Evolutionary conservation across 805 yeast species (phyloP).

Genomic region (Zygoascus ofunaensis): DNA sequence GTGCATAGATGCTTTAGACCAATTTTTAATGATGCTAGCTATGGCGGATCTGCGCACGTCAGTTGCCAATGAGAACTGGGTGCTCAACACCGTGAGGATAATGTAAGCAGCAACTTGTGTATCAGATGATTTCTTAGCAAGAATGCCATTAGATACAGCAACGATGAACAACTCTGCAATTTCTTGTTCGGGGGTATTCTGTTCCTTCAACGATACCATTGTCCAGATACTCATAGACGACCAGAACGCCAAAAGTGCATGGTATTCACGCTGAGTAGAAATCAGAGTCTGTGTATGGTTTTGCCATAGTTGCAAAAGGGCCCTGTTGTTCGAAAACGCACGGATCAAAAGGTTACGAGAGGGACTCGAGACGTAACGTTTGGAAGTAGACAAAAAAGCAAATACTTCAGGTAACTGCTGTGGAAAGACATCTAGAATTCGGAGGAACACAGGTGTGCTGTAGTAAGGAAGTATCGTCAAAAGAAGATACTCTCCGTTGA

Average conservation of each 20-base stretch:
- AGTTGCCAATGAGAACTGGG: slow-evolving; percentile 55
- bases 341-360: slow-evolving; percentile 62
- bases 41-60: slow-evolving; percentile 52
- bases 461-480: slow-evolving; percentile 76
- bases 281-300: slow-evolving; percentile 44
- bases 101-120: slow-evolving; percentile 80
- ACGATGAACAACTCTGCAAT: slow-evolving; percentile 30
- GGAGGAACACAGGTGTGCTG: slow-evolving; percentile 60
- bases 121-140: slow-evolving; percentile 34
- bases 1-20: slow-evolving; percentile 28
- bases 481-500: slow-evolving; percentile 64
- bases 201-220: slow-evolving; percentile 51
- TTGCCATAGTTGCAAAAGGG: slow-evolving; percentile 57
- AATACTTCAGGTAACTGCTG: slow-evolving; percentile 67
- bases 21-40: slow-evolving; percentile 44
- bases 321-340: slow-evolving; percentile 56
- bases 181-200: slow-evolving; percentile 27
- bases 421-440: slow-evolving; percentile 64
- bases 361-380: slow-evolving; percentile 54
- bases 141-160: slow-evolving; percentile 24
- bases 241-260: slow-evolving; percentile 68
- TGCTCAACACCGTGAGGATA: slow-evolving; percentile 62
- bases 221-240: slow-evolving; percentile 62
- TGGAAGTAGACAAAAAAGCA: slow-evolving; percentile 59
- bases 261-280: slow-evolving; percentile 47